Conservation (phyloP, 305 asterid genomes). For the Solanum hybrid region DNA sequence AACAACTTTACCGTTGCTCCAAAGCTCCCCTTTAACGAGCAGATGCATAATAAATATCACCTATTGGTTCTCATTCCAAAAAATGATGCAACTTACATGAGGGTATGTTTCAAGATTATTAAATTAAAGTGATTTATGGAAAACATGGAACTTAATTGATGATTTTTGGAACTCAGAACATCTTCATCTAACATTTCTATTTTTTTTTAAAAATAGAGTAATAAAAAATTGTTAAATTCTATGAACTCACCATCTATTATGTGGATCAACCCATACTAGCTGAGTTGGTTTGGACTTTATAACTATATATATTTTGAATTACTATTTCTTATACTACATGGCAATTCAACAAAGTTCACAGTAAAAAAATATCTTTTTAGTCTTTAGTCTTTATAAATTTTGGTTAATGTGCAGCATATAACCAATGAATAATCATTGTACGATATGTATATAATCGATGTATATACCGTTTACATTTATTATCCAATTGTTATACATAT, state of each 20-base stretch:
- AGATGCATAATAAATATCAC: neutral
- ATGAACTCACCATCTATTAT: neutral
- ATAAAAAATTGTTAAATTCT: neutral
- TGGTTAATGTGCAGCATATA: neutral
- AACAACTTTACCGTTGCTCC: neutral
- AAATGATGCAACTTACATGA: neutral
- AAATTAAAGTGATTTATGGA: neutral
- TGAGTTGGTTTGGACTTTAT: neutral
- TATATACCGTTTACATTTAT: neutral
- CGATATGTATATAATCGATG: neutral
- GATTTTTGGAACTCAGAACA: neutral
- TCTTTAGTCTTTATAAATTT: neutral
- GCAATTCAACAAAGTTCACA: neutral
- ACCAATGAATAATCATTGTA: neutral
- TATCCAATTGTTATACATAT: neutral
- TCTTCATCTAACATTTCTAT: neutral
- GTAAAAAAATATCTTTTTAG: no score
- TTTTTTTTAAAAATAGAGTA: neutral
- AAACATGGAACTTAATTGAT: neutral
- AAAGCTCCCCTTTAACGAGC: neutral
- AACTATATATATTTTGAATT: neutral
- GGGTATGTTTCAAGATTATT: neutral
- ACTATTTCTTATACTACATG: neutral
- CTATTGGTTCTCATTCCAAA: neutral
- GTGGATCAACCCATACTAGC: neutral